Conservation (phyloP, 306 rosid genomes). For the Quercus dentata region DNA sequence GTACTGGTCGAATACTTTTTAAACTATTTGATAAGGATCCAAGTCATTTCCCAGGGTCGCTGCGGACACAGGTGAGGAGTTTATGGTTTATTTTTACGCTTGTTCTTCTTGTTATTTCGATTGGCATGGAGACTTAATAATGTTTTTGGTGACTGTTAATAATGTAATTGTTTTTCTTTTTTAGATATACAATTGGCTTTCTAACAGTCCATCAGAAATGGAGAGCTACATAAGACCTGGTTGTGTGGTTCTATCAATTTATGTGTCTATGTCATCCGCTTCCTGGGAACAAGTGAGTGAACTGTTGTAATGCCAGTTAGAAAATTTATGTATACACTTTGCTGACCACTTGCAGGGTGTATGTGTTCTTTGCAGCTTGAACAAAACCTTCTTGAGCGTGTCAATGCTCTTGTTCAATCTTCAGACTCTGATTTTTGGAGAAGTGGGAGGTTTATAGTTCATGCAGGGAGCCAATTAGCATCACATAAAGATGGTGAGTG, state of each 20-base stretch:
- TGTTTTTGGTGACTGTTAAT: neutral
- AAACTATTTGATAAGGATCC: constrained; percentile 93
- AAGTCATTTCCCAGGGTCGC: constrained; percentile 69
- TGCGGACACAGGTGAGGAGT: constrained; percentile 71
- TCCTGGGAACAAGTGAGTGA: constrained; percentile 81
- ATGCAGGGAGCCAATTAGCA: constrained; percentile 68
- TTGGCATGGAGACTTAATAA: constrained; percentile 1
- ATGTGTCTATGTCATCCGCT: constrained; percentile 64
- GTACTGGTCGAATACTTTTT: constrained; percentile 77
- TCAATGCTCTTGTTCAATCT: constrained; percentile 54
- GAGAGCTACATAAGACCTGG: constrained; percentile 97
- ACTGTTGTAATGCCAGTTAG: constrained; percentile 16
- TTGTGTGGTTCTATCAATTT: constrained; percentile 78
- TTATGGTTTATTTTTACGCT: neutral
- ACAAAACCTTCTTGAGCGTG: constrained; percentile 59
- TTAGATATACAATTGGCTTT: constrained; percentile 84
- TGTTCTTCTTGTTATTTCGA: neutral
- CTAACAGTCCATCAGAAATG: constrained; percentile 85
- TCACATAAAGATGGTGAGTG: constrained; percentile 82
- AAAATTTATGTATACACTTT: constrained; percentile 4
- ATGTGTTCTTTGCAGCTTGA: constrained; percentile 55
- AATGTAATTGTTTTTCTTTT: neutral
- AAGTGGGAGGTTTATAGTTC: constrained; percentile 79
- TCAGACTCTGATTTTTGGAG: constrained; percentile 76
- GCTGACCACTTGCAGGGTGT: constrained; percentile 30